Evolutionary conservation across 495 filamentous ascomycete genomes (phyloP).

Genomic region (Pseudevernia furfuracea): DNA sequence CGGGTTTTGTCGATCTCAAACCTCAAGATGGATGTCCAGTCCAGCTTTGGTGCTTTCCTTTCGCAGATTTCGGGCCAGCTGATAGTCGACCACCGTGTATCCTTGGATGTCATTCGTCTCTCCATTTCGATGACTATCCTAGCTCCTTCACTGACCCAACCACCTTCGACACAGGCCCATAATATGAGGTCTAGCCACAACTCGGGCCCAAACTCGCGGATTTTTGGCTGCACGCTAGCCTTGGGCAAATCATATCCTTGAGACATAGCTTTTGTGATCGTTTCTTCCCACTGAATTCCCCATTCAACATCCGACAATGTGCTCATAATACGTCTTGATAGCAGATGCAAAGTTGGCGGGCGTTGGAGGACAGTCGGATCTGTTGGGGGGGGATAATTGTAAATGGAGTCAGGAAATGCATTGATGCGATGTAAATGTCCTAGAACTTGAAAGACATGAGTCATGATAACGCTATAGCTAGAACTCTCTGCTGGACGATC

Average conservation of each 20-base stretch:
- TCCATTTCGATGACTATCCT: slow-evolving; percentile 41
- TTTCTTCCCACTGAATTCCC: slow-evolving; percentile 42
- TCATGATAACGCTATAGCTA: slow-evolving; percentile 42
- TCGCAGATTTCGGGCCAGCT: slow-evolving; percentile 22
- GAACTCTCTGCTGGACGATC: slow-evolving; percentile 33
- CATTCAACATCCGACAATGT: slow-evolving; percentile 57
- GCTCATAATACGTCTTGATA: slow-evolving; percentile 52
- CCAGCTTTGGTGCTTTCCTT: slow-evolving; percentile 21
- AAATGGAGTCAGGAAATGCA: slow-evolving; percentile 51
- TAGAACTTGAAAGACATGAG: slow-evolving; percentile 50
- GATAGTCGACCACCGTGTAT: slow-evolving; percentile 25
- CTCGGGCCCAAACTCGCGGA: slow-evolving; percentile 49
- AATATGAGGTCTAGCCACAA: slow-evolving; percentile 61
- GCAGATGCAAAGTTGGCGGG: slow-evolving; percentile 50
- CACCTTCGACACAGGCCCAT: slow-evolving; percentile 60
- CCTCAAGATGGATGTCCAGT: slow-evolving; percentile 22
- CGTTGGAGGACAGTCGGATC: slow-evolving; percentile 39
- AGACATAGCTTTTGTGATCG: slow-evolving; percentile 32
- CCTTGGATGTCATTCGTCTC: slow-evolving; percentile 32
- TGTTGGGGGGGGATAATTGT: slow-evolving; percentile 38
- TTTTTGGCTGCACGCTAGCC: slow-evolving; percentile 41
- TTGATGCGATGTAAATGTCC: slow-evolving; percentile 53
- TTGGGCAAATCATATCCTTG: slow-evolving; percentile 44
- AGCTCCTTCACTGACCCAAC: slow-evolving; percentile 47
- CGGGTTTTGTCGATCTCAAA: slow-evolving; percentile 21